Base-by-base conservation (phyloP, 257 asterid genomes). In the Cordia subcordata region DNA sequence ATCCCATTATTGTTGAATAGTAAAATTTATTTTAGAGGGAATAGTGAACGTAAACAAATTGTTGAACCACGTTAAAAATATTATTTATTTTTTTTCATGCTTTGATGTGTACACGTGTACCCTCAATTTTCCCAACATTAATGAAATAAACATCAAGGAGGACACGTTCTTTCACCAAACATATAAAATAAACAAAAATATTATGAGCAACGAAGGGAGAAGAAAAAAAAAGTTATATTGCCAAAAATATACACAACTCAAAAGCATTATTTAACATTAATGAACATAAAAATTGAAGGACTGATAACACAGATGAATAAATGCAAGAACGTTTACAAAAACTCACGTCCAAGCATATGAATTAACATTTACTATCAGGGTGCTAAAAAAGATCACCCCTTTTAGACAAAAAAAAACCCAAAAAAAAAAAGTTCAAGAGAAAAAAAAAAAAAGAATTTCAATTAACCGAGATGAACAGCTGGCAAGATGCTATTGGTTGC, bases 391-490 rank as follows among this genome's bases (percentile, higher is more conserved):
- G 35, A 27, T 27, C 4, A 27, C 6, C 35, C 35, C 35, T 27
- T 27, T 27, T 6, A 27, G 4, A 3, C 35, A 27, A 27, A 27
- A 27, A 3, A 27, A 27, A 27, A 27, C 10, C 35, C n/a, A 57
- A 19, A 12, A 20, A 16, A 40, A 47, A 12, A 11, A 32, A 13
- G 0, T n/a, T n/a, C n/a, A 42, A 39, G 10, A 1, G 17, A 2
- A 1, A 27, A 14, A 45, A 27, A 15, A 21, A 0, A 19, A 33
- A 47, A n/a, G 8, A 38, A 10, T 8, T 44, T 16, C n/a, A n/a
- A n/a, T n/a, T 55, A 65, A 65, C 59, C 23, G 49, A 66, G 53
- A 58, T 65, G 53, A 10, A 37, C n/a, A 15, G 52, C 10, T 10
- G 40, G 50, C n/a, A 57, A 19, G 51, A 57, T 2, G 19, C 19